Evolutionary conservation across 1,139 yeast species (phyloP).

Genomic region (Yamadazyma mexicana): DNA sequence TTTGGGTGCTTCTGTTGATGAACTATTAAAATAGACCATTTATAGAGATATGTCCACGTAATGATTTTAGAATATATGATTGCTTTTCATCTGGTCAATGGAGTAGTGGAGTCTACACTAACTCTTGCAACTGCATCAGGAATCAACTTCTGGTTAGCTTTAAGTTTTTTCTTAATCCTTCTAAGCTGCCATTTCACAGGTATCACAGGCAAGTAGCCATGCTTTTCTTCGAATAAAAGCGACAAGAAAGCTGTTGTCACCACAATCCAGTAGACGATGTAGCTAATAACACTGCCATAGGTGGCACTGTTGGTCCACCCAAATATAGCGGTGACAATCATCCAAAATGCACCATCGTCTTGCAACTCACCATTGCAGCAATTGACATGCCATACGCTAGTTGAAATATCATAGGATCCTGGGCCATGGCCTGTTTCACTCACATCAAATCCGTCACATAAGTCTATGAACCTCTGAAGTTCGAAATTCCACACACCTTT

Average conservation of each 20-base stretch:
- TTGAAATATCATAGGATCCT: constrained; percentile 83
- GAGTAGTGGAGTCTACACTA: constrained; percentile 32
- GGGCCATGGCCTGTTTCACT: constrained; percentile 92
- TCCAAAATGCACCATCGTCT: constrained; percentile 62
- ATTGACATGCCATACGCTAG: constrained; percentile 92
- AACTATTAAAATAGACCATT: constrained; percentile 33
- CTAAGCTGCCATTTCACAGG: constrained; percentile 63
- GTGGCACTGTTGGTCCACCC: constrained; percentile 98
- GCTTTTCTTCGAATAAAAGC: constrained; percentile 59
- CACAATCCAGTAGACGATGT: constrained; percentile 72
- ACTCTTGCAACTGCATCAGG: constrained; percentile 13
- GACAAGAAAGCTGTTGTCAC: constrained; percentile 54
- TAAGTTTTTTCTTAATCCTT: constrained; percentile 51
- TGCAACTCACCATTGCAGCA: constrained; percentile 79
- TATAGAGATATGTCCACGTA: not conserved
- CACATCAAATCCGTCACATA: constrained; percentile 81
- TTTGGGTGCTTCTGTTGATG: constrained; percentile 65
- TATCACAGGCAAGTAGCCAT: constrained; percentile 58
- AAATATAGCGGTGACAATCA: constrained; percentile 83
- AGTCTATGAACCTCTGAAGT: constrained; percentile 60
- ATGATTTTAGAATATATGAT: no score
- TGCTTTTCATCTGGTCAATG: constrained; percentile 18
- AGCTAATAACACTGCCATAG: constrained; percentile 83
- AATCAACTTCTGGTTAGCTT: constrained; percentile 1
- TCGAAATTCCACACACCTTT: constrained; percentile 90